phyloP scores from a whole-genome alignment of 2,329 filamentous ascomycete species.

The Chrysoporthe deuterocubensis region DNA sequence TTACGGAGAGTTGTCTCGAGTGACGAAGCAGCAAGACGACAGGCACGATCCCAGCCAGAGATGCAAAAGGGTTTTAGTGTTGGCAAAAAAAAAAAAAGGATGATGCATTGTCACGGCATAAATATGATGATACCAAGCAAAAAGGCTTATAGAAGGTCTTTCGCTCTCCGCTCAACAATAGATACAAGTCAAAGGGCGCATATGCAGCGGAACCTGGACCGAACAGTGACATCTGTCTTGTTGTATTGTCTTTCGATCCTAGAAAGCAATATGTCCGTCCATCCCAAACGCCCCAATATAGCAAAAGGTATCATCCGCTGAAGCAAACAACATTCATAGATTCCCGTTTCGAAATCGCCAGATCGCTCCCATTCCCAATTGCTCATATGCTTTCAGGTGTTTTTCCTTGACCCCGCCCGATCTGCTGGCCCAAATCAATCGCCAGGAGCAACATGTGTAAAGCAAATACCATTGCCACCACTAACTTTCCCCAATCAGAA shows the following conservation, averaged over 20 bases:
- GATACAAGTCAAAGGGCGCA: not conserved
- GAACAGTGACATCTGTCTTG: not conserved
- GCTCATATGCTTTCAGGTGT: not conserved
- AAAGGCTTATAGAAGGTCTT: conserved; percentile 13
- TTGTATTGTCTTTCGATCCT: not conserved
- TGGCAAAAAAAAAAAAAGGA: not conserved
- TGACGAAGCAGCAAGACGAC: not conserved
- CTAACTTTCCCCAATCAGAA: not conserved
- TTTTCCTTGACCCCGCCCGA: not conserved
- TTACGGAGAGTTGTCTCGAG: not conserved
- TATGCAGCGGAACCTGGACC: not conserved
- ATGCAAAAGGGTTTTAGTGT: not conserved
- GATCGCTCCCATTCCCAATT: not conserved
- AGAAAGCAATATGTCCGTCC: not conserved
- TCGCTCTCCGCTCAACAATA: conserved; percentile 16
- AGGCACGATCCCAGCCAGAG: conserved; percentile 19
- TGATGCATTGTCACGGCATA: conserved; percentile 17
- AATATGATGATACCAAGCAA: conserved; percentile 13
- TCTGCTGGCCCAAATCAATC: not conserved
- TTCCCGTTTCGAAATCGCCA: not conserved
- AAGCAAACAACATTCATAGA: not conserved
- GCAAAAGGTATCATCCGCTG: conserved; percentile 25
- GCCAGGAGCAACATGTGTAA: not conserved
- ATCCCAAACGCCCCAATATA: conserved; percentile 2
- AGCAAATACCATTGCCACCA: conserved; percentile 12